phyloP scores from a whole-genome alignment of 2,329 filamentous ascomycete genomes.

The Emergomyces pasteurianus region DNA sequence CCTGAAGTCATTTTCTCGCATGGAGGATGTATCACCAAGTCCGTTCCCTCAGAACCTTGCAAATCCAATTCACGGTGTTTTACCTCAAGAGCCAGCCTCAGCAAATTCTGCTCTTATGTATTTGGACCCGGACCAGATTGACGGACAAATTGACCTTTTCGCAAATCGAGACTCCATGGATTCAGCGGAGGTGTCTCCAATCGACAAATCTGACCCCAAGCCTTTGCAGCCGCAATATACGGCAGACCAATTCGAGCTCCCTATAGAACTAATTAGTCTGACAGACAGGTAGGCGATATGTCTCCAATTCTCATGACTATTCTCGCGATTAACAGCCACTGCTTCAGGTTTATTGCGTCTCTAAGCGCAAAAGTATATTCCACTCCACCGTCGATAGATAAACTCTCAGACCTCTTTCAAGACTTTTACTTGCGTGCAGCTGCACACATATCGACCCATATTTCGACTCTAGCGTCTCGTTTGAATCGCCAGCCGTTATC shows the following conservation, averaged over 20 bases:
- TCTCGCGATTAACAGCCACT: not conserved
- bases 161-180: slow-evolving; percentile 30
- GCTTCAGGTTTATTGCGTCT: slow-evolving; percentile 71
- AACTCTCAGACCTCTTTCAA: slow-evolving; percentile 76
- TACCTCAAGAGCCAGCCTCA: slow-evolving; percentile 5
- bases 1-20: slow-evolving; percentile 2
- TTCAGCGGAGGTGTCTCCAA: not conserved
- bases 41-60: slow-evolving; percentile 15
- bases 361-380: slow-evolving; percentile 77
- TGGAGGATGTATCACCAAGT: slow-evolving; percentile 2
- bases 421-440: slow-evolving; percentile 81
- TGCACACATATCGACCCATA: slow-evolving; percentile 73
- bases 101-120: slow-evolving; percentile 11
- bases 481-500: slow-evolving; percentile 57
- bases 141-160: slow-evolving; percentile 30
- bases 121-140: slow-evolving; percentile 11
- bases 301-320: not conserved
- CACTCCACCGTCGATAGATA: slow-evolving; percentile 70
- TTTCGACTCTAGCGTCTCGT: slow-evolving; percentile 63
- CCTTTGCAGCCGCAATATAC: slow-evolving; percentile 20
- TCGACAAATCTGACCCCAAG: slow-evolving; percentile 17
- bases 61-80: slow-evolving; percentile 15
- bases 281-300: slow-evolving; percentile 72
- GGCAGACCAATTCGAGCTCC: slow-evolving; percentile 69
- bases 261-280: slow-evolving; percentile 83